A percentile compares a stretch with the other conserved stretches of the same genome.
Evolutionary conservation across 306 rosid species (phyloP).

Genomic region (Mimosa bimucronata): DNA sequence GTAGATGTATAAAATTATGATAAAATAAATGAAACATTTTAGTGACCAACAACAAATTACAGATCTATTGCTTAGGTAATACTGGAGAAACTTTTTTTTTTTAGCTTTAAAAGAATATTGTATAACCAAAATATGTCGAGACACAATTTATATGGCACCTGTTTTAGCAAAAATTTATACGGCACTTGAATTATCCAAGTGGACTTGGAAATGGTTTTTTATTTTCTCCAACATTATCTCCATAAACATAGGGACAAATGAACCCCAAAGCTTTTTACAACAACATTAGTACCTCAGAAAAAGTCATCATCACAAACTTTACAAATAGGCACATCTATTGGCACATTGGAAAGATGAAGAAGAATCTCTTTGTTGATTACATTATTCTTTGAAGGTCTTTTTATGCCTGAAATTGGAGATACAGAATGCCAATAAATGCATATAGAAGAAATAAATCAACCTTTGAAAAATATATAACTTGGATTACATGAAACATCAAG

Average conservation of each 20-base stretch:
- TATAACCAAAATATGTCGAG: constrained; percentile 24
- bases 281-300: constrained; percentile 56
- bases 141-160: neutral
- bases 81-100: constrained; percentile 30
- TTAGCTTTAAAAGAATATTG: constrained; percentile 3
- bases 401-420: constrained; percentile 54
- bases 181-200: neutral
- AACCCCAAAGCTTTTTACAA: constrained; percentile 30
- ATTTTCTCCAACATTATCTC: constrained; percentile 31
- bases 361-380: constrained; percentile 45
- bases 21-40: constrained; percentile 19
- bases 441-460: constrained; percentile 12
- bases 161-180: too few relatives aligned
- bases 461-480: constrained; percentile 9
- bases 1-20: too few relatives aligned
- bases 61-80: constrained; percentile 6
- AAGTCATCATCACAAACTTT: constrained; percentile 76
- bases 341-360: constrained; percentile 54
- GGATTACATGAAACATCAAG: constrained; percentile 8
- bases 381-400: constrained; percentile 40
- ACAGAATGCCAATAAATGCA: constrained; percentile 30
- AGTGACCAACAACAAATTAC: constrained; percentile 17
- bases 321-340: constrained; percentile 51
- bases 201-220: constrained; percentile 20
- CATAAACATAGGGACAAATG: constrained; percentile 2